Evolutionary conservation across 139 green algal species (phyloP), one percentile per base, ranked within the genome.

Genomic region (Chlorella sp.): DNA sequence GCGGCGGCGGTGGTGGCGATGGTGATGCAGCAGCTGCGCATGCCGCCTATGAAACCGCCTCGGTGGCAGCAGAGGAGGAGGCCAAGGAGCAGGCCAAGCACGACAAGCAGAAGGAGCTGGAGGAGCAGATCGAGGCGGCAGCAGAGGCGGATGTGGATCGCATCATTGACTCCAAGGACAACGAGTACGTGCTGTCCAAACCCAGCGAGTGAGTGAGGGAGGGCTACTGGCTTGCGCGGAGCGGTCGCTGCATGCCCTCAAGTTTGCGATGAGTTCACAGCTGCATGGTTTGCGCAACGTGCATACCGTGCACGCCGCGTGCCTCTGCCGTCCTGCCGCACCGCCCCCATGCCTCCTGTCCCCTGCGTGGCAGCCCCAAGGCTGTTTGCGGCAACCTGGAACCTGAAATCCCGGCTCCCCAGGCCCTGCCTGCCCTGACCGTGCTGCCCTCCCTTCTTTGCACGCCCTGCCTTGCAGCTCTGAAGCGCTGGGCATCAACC

Each of bases 111-210:
- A 56, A 86, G 36, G 72, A 88, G 18, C 44, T 82, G 16, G 60
- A 69, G 20, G 81, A 83, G 13, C 74, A 81, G 51, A 56, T 80
- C 12, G 74, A 78, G 34, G 55, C 28, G 38, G 73, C 36, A 2
- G 38, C 82, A 0, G 88, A 94, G 84, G 63, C 92, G 11, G 95
- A 96, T 41, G 96, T 99, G 23, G 96, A 98, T 51, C 85, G 97
- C 13, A 97, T 99, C 57, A 97, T 99, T 68, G 97, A 99, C 88
- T 94, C 91, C 0, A 90, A 99, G 39, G 96, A 98, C 91, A 99
- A 99, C 80, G 97, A 98, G 81, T 99, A 98, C 83, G 95, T 99
- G n/a, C 94, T 99, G 51, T 99, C 97, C 30, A 96, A 94, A 57
- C 93, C 97, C 21, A 97, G 96, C 88, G 84, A 86, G 60, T 93